Evolutionary conservation across 768 basidiomycete species (phyloP).

Genomic region (Trametes punicea): DNA sequence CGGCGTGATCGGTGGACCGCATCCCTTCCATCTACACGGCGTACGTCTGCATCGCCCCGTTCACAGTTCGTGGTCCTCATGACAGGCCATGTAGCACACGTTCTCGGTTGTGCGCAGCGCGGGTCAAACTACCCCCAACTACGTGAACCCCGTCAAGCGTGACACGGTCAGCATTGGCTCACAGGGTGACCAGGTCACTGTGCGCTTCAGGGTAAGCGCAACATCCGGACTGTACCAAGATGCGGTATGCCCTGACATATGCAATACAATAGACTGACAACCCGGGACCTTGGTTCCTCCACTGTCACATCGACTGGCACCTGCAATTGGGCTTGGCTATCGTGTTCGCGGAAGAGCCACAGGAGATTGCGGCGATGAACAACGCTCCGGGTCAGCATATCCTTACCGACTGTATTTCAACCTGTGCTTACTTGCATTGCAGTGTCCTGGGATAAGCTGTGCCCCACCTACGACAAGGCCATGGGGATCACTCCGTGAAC

Average conservation of each 20-base stretch:
- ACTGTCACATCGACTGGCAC: constrained; percentile 87
- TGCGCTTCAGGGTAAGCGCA: constrained; percentile 24
- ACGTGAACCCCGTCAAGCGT: constrained; percentile 35
- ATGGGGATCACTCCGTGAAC: too few species aligned
- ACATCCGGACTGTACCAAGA: too few species aligned
- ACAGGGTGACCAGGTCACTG: constrained; percentile 22
- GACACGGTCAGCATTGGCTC: constrained; percentile 29
- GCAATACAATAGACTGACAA: constrained; percentile 55
- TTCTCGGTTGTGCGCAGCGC: constrained; percentile 39
- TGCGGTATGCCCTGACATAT: neutral
- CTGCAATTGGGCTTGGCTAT: constrained; percentile 45
- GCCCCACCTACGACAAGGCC: constrained; percentile 12
- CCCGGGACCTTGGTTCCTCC: constrained; percentile 84
- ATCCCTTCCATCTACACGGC: constrained; percentile 42
- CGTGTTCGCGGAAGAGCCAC: constrained; percentile 38
- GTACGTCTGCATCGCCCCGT: constrained; percentile 24
- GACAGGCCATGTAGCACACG: constrained; percentile 29
- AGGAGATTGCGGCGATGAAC: constrained; percentile 12
- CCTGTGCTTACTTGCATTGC: neutral
- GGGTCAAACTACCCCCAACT: constrained; percentile 32
- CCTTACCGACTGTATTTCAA: neutral
- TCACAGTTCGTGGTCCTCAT: neutral
- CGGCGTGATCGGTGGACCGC: constrained; percentile 37
- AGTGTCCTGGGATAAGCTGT: constrained; percentile 19
- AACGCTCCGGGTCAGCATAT: constrained; percentile 14